Evolutionary conservation across 768 basidiomycete species (phyloP).

Genomic region (Austroboletus eburneus): DNA sequence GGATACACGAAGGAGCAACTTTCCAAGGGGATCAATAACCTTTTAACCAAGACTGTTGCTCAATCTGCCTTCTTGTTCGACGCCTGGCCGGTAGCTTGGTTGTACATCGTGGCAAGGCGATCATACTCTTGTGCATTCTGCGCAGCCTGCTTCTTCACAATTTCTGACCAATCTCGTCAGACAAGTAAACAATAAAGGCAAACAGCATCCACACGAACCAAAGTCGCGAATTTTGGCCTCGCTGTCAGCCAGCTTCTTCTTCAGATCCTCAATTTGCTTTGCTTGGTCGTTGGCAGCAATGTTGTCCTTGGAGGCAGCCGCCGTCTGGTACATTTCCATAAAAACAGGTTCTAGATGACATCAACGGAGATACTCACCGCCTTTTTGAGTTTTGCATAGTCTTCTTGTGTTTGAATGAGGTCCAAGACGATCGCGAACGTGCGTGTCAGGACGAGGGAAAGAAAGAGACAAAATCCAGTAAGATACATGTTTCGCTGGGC

Average conservation of each 20-base stretch:
- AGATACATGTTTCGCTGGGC: constrained; percentile 90
- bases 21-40: no score
- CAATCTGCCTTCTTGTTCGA: constrained; percentile 68
- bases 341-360: not conserved
- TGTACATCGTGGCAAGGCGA: constrained; percentile 74
- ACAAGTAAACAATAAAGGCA: not conserved
- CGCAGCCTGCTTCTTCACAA: constrained; percentile 75
- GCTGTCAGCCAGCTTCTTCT: constrained; percentile 56
- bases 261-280: constrained; percentile 59
- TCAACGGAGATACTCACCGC: constrained; percentile 25
- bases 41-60: no score
- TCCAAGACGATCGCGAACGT: constrained; percentile 92
- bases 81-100: constrained; percentile 57
- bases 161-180: constrained; percentile 40
- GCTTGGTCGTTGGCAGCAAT: constrained; percentile 19
- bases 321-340: constrained; percentile 27
- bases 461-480: constrained; percentile 91
- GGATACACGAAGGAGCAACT: not conserved
- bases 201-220: constrained; percentile 37
- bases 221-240: constrained; percentile 63
- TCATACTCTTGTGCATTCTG: constrained; percentile 81
- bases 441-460: constrained; percentile 90
- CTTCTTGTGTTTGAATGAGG: constrained; percentile 85
- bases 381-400: constrained; percentile 79
- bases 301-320: constrained; percentile 29